Conservation (phyloP, 306 rosid species). For the Lithocarpus polystachyus region DNA sequence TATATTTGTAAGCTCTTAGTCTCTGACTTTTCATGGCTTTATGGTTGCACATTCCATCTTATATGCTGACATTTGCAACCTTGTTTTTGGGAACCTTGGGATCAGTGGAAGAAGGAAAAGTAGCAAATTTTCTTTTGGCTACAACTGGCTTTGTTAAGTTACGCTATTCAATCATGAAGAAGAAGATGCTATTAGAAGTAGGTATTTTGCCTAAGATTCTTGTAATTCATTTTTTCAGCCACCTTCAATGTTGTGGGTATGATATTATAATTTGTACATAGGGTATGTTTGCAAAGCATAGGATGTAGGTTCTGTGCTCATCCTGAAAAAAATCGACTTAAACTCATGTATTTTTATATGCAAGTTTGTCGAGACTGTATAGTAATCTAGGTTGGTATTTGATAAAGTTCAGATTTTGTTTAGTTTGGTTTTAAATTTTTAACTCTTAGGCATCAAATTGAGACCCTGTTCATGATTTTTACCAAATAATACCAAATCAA, state of each 20-base stretch:
- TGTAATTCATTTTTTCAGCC: constrained; percentile 13
- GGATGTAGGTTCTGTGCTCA: neutral
- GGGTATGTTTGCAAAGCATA: neutral
- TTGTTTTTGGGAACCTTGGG: constrained; percentile 24
- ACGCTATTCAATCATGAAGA: constrained; percentile 55
- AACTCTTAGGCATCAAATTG: neutral
- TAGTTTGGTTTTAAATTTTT: neutral
- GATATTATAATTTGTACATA: neutral
- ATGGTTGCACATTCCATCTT: constrained; percentile 1
- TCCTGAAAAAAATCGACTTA: neutral
- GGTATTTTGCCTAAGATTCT: constrained; percentile 30
- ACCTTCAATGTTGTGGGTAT: neutral
- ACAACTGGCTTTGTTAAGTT: constrained; percentile 71
- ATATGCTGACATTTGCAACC: constrained; percentile 18
- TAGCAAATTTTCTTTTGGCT: constrained; percentile 89
- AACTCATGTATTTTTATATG: neutral
- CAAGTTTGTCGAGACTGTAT: neutral
- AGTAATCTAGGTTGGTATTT: neutral
- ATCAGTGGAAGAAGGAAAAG: constrained; percentile 98
- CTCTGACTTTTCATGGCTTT: neutral
- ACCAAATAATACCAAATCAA: neutral
- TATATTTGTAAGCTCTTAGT: constrained; percentile 69
- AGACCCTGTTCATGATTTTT: neutral
- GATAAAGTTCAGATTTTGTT: neutral
- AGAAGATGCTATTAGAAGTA: constrained; percentile 59